Evolutionary conservation across 2,329 filamentous ascomycete species (phyloP).

Genomic region (Paraphaeosphaeria minitans): DNA sequence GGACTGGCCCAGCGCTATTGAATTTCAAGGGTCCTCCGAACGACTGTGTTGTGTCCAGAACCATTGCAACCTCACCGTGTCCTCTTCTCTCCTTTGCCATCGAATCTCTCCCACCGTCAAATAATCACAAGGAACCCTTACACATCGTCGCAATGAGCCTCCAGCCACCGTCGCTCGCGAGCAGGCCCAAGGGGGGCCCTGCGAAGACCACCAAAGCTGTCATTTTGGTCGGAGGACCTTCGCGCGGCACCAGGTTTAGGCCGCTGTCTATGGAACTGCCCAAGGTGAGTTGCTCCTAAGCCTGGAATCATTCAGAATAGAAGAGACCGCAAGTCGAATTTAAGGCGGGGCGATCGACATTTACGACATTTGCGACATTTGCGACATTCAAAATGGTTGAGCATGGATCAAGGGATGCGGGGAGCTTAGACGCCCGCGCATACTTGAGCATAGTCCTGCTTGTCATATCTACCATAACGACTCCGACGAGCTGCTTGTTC

Average conservation of each 20-base stretch:
- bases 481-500: background rate
- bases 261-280: conserved; percentile 94
- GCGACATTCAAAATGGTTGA: background rate
- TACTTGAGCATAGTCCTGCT: background rate
- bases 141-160: conserved; percentile 38
- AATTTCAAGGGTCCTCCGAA: conserved; percentile 17
- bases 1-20: conserved; percentile 10
- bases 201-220: conserved; percentile 80
- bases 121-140: background rate
- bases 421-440: background rate
- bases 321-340: background rate
- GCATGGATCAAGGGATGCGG: background rate
- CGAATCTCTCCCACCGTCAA: background rate
- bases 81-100: conserved; percentile 3
- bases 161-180: conserved; percentile 43
- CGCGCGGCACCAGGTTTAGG: conserved; percentile 91
- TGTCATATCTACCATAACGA: conserved; percentile 1
- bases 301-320: background rate
- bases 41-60: conserved; percentile 9
- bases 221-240: conserved; percentile 93
- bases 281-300: conserved; percentile 66
- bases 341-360: background rate
- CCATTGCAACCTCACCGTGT: conserved; percentile 3
- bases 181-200: conserved; percentile 41
- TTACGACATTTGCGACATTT: too few species aligned